These are phyloP conservation scores for Saturnispora bothae DNA, from an alignment of 805 yeast genomes.

Conservation along the genomic window DNA sequence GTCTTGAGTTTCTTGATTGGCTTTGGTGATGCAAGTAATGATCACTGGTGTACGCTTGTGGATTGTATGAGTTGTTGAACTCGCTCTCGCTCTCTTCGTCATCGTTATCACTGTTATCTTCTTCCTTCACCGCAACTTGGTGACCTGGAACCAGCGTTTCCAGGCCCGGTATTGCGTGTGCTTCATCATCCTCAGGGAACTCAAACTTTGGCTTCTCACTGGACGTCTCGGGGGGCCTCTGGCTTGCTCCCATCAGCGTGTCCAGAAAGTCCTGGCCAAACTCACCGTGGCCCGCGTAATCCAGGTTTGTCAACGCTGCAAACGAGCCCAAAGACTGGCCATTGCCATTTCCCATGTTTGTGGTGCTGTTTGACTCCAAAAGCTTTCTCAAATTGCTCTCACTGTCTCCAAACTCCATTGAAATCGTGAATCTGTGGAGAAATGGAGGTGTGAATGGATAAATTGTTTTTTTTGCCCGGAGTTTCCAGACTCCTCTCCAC, in stretches of 20 bases:
- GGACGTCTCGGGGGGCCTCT: no score
- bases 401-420: conserved; percentile 6
- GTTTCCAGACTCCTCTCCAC: neutral
- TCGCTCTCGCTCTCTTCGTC: neutral
- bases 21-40: conserved; percentile 1
- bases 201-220: neutral
- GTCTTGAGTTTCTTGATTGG: neutral
- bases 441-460: no score
- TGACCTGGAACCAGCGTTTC: no score
- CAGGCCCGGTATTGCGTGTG: no score
- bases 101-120: neutral
- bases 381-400: conserved; percentile 4
- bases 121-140: no score
- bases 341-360: no score
- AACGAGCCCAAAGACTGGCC: conserved; percentile 1
- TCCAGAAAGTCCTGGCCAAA: conserved; percentile 6
- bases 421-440: no score
- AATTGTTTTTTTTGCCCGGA: neutral
- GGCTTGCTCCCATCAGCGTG: conserved; percentile 5
- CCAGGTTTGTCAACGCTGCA: conserved; percentile 6
- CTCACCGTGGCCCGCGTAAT: conserved; percentile 1
- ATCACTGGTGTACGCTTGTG: conserved; percentile 3
- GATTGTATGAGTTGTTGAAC: neutral
- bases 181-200: neutral
- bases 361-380: neutral